Percentiles rank a stretch among this genome's conserved stretches.
Conservation (phyloP, 768 basidiomycete species). For the Scleroderma bovista region DNA sequence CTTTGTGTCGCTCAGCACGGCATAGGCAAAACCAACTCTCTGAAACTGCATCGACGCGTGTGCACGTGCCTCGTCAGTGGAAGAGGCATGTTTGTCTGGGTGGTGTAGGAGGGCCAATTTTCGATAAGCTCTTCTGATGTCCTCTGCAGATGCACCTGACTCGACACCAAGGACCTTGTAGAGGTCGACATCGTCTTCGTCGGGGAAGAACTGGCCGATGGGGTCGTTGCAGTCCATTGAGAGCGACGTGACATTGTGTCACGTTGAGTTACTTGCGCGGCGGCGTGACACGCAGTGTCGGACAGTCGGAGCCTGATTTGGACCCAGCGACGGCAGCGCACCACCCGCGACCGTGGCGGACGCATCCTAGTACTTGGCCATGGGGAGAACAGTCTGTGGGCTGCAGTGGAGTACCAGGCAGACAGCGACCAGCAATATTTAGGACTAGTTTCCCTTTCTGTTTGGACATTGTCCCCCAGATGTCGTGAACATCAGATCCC, state of each 20-base stretch:
- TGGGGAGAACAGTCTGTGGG: no score
- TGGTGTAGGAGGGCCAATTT: constrained; percentile 77
- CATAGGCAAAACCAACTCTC: constrained; percentile 91
- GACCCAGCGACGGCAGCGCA: no score
- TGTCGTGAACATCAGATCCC: no score
- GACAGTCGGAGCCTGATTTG: no score
- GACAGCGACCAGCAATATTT: no score
- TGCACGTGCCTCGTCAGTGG: constrained; percentile 54
- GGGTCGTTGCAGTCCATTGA: constrained; percentile 71
- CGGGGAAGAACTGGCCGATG: constrained; percentile 72
- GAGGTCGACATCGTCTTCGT: constrained; percentile 64
- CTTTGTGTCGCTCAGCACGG: constrained; percentile 77
- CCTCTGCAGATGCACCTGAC: constrained; percentile 50
- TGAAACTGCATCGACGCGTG: constrained; percentile 79
- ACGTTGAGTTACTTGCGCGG: no score
- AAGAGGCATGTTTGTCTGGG: constrained; percentile 81
- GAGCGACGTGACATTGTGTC: background rate
- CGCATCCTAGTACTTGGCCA: no score
- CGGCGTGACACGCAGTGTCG: no score
- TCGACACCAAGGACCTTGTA: constrained; percentile 66
- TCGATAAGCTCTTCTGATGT: constrained; percentile 82
- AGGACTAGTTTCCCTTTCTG: no score
- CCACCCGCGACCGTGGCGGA: no score
- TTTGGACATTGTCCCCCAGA: no score
- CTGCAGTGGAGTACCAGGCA: no score